A percentile compares a stretch with the other conserved stretches of the same genome.
phyloP scores from a whole-genome alignment of 768 basidiomycete species.

The Amyloporia xantha region DNA sequence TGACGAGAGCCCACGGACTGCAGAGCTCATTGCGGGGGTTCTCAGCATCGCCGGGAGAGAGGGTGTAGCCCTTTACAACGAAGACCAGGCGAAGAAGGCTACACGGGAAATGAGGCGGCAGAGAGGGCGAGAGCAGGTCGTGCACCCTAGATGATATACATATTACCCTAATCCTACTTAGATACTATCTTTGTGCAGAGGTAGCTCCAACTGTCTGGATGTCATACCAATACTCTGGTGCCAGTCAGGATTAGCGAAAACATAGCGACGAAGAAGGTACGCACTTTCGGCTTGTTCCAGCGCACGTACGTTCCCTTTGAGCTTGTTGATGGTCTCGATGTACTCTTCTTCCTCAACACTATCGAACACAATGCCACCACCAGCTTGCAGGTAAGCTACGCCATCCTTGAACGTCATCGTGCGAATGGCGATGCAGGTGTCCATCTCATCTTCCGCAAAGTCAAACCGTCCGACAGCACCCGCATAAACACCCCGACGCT shows the following conservation, averaged over 20 bases:
- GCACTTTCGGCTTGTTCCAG: slow-evolving; percentile 84
- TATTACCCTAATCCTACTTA: background rate
- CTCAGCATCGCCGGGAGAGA: slow-evolving; percentile 84
- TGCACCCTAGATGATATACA: slow-evolving; percentile 1
- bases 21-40: slow-evolving; percentile 86
- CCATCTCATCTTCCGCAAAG: slow-evolving; percentile 91
- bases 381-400: slow-evolving; percentile 87
- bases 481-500: slow-evolving; percentile 90
- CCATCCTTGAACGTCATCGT: slow-evolving; percentile 98
- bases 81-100: slow-evolving; percentile 19
- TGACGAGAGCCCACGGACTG: slow-evolving; percentile 86
- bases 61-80: slow-evolving; percentile 45
- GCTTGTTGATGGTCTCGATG: slow-evolving; percentile 91
- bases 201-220: slow-evolving; percentile 36
- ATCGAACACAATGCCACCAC: slow-evolving; percentile 96
- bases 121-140: background rate
- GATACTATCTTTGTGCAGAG: slow-evolving; percentile 1
- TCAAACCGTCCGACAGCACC: slow-evolving; percentile 98
- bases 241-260: no score
- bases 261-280: slow-evolving; percentile 33
- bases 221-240: slow-evolving; percentile 63
- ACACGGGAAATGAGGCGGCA: background rate
- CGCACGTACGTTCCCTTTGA: slow-evolving; percentile 79
- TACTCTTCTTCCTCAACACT: slow-evolving; percentile 98
- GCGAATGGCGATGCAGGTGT: slow-evolving; percentile 97